These are phyloP conservation scores for Trichaptum fuscoviolaceum DNA, from an alignment of 768 basidiomycete genomes.

Conservation along the genomic window DNA sequence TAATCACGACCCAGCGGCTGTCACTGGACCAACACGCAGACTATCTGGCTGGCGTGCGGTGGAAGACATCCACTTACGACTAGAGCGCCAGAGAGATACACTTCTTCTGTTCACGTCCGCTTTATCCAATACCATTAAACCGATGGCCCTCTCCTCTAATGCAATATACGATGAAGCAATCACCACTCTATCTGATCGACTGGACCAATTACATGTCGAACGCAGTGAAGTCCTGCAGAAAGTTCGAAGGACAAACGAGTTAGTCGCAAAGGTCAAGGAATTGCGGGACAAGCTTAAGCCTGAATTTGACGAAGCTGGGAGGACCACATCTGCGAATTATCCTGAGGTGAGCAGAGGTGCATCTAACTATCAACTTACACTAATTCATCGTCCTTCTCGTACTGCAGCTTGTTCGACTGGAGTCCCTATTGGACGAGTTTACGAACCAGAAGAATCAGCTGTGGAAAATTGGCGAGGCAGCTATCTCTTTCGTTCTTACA, in stretches of 20 bases:
- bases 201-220: conserved; percentile 46
- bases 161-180: conserved; percentile 51
- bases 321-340: conserved; percentile 70
- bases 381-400: not conserved
- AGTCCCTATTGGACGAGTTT: conserved; percentile 1
- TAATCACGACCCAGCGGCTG: conserved; percentile 72
- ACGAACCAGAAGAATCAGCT: conserved; percentile 40
- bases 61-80: conserved; percentile 65
- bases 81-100: conserved; percentile 52
- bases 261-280: conserved; percentile 48
- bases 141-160: conserved; percentile 25
- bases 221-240: conserved; percentile 39
- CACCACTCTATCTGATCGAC: conserved; percentile 38
- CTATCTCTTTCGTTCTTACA: conserved; percentile 68
- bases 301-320: conserved; percentile 58
- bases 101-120: conserved; percentile 19
- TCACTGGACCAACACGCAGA: conserved; percentile 58
- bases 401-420: not conserved
- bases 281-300: conserved; percentile 53
- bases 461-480: conserved; percentile 79
- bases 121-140: conserved; percentile 1
- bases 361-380: not conserved
- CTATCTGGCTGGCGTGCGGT: conserved; percentile 65
- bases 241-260: conserved; percentile 43
- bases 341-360: conserved; percentile 52